Base-by-base conservation (phyloP, 306 rosid species). In the Casuarina cunninghamiana region DNA sequence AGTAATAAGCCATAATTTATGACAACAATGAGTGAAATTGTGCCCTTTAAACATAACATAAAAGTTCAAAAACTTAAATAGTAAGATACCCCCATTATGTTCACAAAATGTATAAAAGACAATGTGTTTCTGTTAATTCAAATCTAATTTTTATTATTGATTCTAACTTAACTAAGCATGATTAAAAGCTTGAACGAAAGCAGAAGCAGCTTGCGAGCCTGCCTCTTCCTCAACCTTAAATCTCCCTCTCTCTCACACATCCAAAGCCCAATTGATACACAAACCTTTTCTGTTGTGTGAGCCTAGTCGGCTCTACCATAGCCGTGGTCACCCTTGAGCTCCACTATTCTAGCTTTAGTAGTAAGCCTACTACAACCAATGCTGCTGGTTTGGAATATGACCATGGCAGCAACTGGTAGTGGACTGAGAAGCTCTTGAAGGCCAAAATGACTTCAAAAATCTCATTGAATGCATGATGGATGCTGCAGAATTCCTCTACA, bases 351-450 rank as follows among this genome's bases (percentile, higher is more conserved):
- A 81, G 73, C 37, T 76, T 83, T 75, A 78, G 81, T 80, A 68
- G 75, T 51, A 75, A 76, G 5, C 53, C 77, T 58, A 72, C 61
- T 50, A 62, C 75, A 12, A 69, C 78, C 26, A n/a, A 50, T 17
- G 49, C 39, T 50, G 78, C 78, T 82, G 69, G 77, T 65, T 68
- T 77, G 11, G 84, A 84, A 1, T 77, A 76, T 63, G 49, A 32
- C 15, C 16, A 75, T 10, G 82, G 68, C 35, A 75, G 82, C 61
- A 81, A 61, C 72, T 90, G 93, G 46, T 88, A 10, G 90, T 87
- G 72, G 93, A 92, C 84, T 92, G 96, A 97, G 96, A 89, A 15
- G 87, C 69, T 81, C 83, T 39, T 3, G 83, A 78, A 3, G 26
- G 83, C 50, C 88, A 79, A 5, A 89, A 89, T 10, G 93, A 84